Evolutionary conservation across 208 protist species (phyloP), one percentile per base, ranked within the genome.

Genomic region (Trypanosoma avium): DNA sequence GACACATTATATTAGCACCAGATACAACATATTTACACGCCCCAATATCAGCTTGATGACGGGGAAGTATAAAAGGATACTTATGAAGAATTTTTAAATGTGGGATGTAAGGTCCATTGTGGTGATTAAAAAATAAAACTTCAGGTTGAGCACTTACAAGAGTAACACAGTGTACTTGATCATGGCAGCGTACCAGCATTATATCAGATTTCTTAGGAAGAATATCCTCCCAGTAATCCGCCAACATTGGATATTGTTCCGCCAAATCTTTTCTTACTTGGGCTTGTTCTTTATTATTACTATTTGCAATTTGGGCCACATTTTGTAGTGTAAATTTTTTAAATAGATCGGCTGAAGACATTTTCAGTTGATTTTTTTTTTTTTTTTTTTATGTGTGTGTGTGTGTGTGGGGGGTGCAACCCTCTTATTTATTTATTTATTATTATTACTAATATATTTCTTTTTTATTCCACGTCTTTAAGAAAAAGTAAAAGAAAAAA

Each of bases 1-100:
- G 97, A 75, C 97, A 98, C 97, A 99, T 99, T 40, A 99, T 90
- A 70, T 99, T 94, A 1, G 97, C 97, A n/a, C 98, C 98, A 7
- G 89, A 93, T 30, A 99, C 67, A 42, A 99, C 90, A 72, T 98
- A 97, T 61, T 93, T 95, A 74, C 98, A 99, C 61, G 95, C 98
- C 46, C 97, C 97, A 70, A 93, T 90, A 80, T 99, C 98, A 9
- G 99, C 96, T 73, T 98, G 97, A 27, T 99, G 81, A 26, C 87
- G 61, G 49, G 82, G 84, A 22, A 99, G 82, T 42, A 99, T 98
- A 54, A 97, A 89, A 13, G 98, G 98, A 70, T 99, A 99, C 81
- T 97, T 97, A 79, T 98, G 97, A 49, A 99, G 75, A 12, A 99
- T 78, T 55, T 96, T 89, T 42, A 99, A 77, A 67, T 97, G 96